A percentile compares a stretch with the other conserved stretches of the same genome.
These are phyloP conservation scores for Sporisorium scitamineum DNA, from an alignment of 1,284 basidiomycete genomes.

Conservation along the genomic window DNA sequence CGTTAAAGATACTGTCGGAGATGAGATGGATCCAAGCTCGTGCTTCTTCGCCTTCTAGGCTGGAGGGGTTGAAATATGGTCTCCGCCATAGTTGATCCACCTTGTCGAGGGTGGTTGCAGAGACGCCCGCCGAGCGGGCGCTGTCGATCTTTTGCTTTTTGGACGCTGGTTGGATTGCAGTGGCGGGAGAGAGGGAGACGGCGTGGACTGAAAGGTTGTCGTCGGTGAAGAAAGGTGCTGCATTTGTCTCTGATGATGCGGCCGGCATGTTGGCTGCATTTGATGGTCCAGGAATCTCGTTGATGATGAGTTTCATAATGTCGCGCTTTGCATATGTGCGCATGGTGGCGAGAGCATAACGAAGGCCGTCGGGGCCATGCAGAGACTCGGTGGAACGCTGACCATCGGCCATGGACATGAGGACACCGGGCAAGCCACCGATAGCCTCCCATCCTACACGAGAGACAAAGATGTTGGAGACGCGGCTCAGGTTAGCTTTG, in stretches of 20 bases:
- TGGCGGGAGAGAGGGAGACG: conserved; percentile 73
- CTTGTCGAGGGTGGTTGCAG: conserved; percentile 16
- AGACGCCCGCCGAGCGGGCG: not conserved
- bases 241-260: conserved; percentile 38
- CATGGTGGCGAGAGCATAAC: conserved; percentile 79
- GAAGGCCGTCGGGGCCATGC: conserved; percentile 79
- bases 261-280: conserved; percentile 33
- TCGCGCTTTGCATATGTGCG: conserved; percentile 61
- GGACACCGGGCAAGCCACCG: conserved; percentile 73
- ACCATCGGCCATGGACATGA: conserved; percentile 85
- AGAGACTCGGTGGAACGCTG: conserved; percentile 75
- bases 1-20: conserved; percentile 65
- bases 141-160: conserved; percentile 37
- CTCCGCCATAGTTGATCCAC: conserved; percentile 39
- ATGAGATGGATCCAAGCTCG: conserved; percentile 55
- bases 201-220: conserved; percentile 77
- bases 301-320: conserved; percentile 45
- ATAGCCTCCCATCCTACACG: conserved; percentile 75
- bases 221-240: conserved; percentile 75
- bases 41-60: conserved; percentile 44
- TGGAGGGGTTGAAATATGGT: conserved; percentile 47
- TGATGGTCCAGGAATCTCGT: conserved; percentile 28
- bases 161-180: conserved; percentile 2
- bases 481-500: conserved; percentile 75
- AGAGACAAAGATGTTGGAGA: conserved; percentile 80